A percentile compares a stretch with the other conserved stretches of the same genome.
These are phyloP conservation scores for Pyrenophora seminiperda DNA, from an alignment of 2,329 filamentous ascomycete genomes.

Conservation along the genomic window DNA sequence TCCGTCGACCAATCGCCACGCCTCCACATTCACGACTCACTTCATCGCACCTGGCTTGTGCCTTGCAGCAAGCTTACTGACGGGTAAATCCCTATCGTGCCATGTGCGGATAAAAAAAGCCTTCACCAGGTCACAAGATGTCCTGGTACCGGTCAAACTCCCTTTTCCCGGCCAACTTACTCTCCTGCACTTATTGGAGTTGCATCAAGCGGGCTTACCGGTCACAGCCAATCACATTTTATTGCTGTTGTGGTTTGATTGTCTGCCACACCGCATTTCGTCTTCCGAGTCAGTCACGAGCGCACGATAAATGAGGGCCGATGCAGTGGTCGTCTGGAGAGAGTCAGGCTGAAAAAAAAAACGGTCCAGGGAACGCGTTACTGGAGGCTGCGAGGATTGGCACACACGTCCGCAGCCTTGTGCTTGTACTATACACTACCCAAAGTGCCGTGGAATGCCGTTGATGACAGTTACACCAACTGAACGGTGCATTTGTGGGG, in stretches of 20 bases:
- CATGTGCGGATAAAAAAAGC: slow-evolving; percentile 27
- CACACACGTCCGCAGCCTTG: slow-evolving; percentile 22
- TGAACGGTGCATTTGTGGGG: slow-evolving; percentile 34
- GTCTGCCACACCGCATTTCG: slow-evolving; percentile 43
- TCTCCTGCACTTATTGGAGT: slow-evolving; percentile 23
- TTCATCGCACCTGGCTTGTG: slow-evolving; percentile 31
- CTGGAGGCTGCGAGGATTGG: not conserved
- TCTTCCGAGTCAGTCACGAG: slow-evolving; percentile 30
- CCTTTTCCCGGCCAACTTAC: slow-evolving; percentile 21
- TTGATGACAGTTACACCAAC: slow-evolving; percentile 24
- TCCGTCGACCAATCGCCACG: slow-evolving; percentile 33
- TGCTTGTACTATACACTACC: slow-evolving; percentile 14
- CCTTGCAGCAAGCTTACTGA: slow-evolving; percentile 38
- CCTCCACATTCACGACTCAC: slow-evolving; percentile 11
- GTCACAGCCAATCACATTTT: slow-evolving; percentile 33
- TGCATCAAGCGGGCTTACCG: slow-evolving; percentile 29
- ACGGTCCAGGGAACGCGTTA: slow-evolving; percentile 6
- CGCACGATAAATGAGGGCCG: slow-evolving; percentile 27
- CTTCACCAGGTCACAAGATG: slow-evolving; percentile 43
- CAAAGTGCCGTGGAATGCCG: slow-evolving; percentile 26
- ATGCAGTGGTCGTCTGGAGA: slow-evolving; percentile 24
- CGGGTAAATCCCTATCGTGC: slow-evolving; percentile 41
- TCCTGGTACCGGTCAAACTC: slow-evolving; percentile 32
- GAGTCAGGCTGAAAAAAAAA: slow-evolving; percentile 14
- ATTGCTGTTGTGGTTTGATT: slow-evolving; percentile 41